phyloP scores from a whole-genome alignment of 139 green algal species.

The Astrephomene gubernaculifera region DNA sequence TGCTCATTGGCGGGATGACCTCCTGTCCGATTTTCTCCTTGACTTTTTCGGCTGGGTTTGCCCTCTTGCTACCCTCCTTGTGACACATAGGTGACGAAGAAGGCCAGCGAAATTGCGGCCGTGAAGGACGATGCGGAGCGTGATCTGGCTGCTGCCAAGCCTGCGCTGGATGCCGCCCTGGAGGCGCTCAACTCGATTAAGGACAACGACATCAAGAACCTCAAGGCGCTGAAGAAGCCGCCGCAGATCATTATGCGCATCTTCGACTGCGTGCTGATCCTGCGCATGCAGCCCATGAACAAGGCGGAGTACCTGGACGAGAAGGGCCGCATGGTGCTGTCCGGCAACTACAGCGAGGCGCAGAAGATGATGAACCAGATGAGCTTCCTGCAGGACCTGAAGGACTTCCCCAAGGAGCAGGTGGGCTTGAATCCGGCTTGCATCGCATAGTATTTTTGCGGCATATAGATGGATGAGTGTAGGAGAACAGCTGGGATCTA shows the following conservation, averaged over 20 bases:
- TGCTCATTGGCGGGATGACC: no score
- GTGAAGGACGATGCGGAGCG: conserved; percentile 88
- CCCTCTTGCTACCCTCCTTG: no score
- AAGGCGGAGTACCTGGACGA: conserved; percentile 54
- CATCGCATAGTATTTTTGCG: no score
- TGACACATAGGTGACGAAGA: conserved; percentile 49
- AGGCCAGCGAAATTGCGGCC: conserved; percentile 71
- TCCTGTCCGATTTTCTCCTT: no score
- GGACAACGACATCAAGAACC: conserved; percentile 83
- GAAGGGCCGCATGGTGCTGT: conserved; percentile 75
- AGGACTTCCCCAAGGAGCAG: conserved; percentile 96
- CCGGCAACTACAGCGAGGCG: conserved; percentile 84
- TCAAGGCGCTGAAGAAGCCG: conserved; percentile 96
- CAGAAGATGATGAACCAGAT: conserved; percentile 97
- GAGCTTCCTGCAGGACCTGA: conserved; percentile 86
- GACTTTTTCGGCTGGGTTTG: no score
- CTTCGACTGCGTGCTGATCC: conserved; percentile 94
- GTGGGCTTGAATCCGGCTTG: no score
- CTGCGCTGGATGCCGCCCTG: conserved; percentile 91
- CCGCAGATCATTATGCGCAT: conserved; percentile 97
- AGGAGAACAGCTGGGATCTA: no score
- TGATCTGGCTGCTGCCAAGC: conserved; percentile 92
- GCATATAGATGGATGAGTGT: no score
- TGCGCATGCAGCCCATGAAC: conserved; percentile 71
- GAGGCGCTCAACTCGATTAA: conserved; percentile 91